These are phyloP conservation scores for Euryodendron excelsum DNA, from an alignment of 148 eudicot genomes.

Conservation along the genomic window DNA sequence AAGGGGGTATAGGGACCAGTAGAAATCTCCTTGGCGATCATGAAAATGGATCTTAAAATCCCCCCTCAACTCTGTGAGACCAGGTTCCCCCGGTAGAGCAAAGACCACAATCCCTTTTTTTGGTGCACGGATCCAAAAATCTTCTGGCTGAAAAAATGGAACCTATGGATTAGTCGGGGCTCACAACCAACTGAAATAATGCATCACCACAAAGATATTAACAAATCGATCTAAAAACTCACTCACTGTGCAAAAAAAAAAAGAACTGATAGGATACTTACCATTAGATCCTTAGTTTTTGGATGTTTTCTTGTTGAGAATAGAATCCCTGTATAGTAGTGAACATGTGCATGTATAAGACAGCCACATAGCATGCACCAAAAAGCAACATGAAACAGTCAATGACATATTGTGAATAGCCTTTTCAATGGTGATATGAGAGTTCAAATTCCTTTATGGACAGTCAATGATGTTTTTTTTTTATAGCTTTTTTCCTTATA, in stretches of 20 bases:
- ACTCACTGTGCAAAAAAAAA: background rate
- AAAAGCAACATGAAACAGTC: background rate
- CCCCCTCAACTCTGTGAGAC: constrained; percentile 76
- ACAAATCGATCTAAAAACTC: background rate
- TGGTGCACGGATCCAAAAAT: constrained; percentile 84
- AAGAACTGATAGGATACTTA: constrained; percentile 28
- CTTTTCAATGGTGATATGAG: background rate
- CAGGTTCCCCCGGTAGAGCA: constrained; percentile 92
- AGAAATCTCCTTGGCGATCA: constrained; percentile 95
- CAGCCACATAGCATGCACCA: background rate
- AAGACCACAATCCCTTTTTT: constrained; percentile 77
- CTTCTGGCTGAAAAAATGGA: constrained; percentile 75
- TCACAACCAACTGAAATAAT: background rate
- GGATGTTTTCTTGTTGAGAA: constrained; percentile 81
- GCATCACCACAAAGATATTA: background rate
- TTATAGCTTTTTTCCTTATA: background rate
- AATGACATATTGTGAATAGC: constrained; percentile 3
- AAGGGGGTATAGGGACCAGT: constrained; percentile 51
- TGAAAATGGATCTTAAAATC: constrained; percentile 92
- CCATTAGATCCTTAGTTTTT: constrained; percentile 89
- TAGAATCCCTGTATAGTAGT: constrained; percentile 52
- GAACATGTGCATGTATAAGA: constrained; percentile 22
- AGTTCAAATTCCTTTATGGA: background rate
- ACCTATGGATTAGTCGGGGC: background rate
- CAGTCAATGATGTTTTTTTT: background rate